These are phyloP conservation scores for Fistulifera pelliculosa DNA, from an alignment of 108 stramenopile genomes.

Conservation along the genomic window DNA sequence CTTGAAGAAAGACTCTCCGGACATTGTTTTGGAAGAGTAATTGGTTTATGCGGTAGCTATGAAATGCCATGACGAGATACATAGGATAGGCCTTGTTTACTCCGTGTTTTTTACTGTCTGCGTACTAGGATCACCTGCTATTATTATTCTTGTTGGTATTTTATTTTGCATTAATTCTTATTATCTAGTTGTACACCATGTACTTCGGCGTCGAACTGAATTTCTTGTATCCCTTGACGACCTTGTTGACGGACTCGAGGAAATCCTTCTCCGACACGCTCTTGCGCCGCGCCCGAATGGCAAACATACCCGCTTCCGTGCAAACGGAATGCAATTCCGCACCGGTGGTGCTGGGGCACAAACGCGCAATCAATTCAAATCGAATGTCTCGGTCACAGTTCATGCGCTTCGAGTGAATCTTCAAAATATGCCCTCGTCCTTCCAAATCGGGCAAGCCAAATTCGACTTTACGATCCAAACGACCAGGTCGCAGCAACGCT, in stretches of 20 bases:
- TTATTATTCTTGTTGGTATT: no score
- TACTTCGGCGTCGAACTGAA: conserved; percentile 98
- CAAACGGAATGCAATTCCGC: conserved; percentile 96
- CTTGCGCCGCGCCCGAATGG: conserved; percentile 97
- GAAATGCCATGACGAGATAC: no score
- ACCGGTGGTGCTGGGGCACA: conserved; percentile 98
- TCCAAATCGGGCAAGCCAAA: conserved; percentile 95
- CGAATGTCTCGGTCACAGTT: conserved; percentile 96
- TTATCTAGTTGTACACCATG: conserved; percentile 80
- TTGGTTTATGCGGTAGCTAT: background rate
- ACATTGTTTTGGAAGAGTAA: conserved; percentile 64
- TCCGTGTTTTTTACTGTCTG: no score
- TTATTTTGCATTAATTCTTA: background rate
- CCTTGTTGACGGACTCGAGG: conserved; percentile 97
- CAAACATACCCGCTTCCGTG: conserved; percentile 99
- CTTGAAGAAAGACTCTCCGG: conserved; percentile 61
- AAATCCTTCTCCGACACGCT: conserved; percentile 95
- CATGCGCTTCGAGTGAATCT: conserved; percentile 97
- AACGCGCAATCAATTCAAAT: conserved; percentile 94
- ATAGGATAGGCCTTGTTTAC: no score
- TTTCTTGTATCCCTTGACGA: conserved; percentile 99
- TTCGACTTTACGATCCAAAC: conserved; percentile 97
- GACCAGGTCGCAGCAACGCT: conserved; percentile 92
- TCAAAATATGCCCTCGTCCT: conserved; percentile 92
- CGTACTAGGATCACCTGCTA: no score